A percentile compares a stretch with the other conserved stretches of the same genome.
phyloP scores from a whole-genome alignment of 73 alveolate species.

The Blepharisma japonicum region DNA sequence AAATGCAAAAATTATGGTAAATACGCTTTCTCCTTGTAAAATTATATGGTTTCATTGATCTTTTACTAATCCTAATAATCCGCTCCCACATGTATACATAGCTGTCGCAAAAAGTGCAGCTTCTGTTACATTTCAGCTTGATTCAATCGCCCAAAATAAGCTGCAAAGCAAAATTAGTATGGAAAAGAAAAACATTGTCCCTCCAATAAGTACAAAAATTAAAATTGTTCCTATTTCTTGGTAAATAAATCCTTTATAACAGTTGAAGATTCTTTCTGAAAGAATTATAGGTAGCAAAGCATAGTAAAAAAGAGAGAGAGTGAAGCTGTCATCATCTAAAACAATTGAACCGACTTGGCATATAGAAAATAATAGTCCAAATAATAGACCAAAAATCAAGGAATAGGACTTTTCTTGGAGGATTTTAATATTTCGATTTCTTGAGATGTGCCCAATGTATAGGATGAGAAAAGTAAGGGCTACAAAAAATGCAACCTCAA shows the following conservation, averaged over 20 bases:
- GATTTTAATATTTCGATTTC: background rate
- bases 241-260: background rate
- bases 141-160: background rate
- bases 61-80: constrained; percentile 8
- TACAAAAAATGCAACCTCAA: too few relatives aligned
- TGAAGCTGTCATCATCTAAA: background rate
- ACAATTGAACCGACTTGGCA: background rate
- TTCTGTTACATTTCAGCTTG: background rate
- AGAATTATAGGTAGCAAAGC: background rate
- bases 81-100: background rate
- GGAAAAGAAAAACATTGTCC: background rate
- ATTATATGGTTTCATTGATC: background rate
- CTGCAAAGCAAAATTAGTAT: background rate
- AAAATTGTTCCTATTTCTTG: background rate
- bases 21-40: background rate
- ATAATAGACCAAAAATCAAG: background rate
- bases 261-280: background rate
- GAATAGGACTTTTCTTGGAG: background rate
- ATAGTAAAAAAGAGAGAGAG: background rate
- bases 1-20: background rate
- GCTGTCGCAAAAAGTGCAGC: background rate
- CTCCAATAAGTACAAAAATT: background rate
- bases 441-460: background rate
- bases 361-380: background rate
- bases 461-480: too few relatives aligned